Evolutionary conservation across 2,329 filamentous ascomycete genomes (phyloP), one percentile per base, ranked within the genome.

Genomic region (Colletotrichum navitas): DNA sequence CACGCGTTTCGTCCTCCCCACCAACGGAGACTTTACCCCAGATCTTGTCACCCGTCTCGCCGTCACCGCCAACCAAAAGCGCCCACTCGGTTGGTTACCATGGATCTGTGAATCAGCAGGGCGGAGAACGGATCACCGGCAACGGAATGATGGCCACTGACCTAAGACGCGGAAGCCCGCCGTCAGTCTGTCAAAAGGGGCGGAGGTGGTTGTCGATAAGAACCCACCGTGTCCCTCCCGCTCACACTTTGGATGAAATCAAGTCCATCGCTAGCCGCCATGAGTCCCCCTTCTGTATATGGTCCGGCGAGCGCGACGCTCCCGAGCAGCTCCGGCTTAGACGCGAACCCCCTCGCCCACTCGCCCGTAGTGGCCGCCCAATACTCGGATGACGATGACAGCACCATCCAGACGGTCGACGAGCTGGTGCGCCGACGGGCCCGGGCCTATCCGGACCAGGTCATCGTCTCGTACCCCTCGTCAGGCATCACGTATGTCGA

Each of bases 401-500:
- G 68, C 6, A 68, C 74, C 0, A 64, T 78, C 34, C 65, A 58
- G 24, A 78, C 77, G 0, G 74, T 79, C 18, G 77, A 79, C 56
- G 73, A 72, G 21, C 69, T 79, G 18, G 64, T 78, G 10, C 74
- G 77, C 45, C 74, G 71, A 12, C 73, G 77, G 21, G 76, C 76
- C 10, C 45, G 73, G 39, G 71, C 64, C 61, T 79, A 81, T n/a
- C 76, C 81, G 1, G 73, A 83, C 63, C 74, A 78, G 2, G 79
- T 80, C 24, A 79, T 84, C 14, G 69, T 78, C 4, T 83, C 82
- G 0, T 87, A 87, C 62, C 84, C 85, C 3, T 80, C 78, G 5
- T 79, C 78, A 1, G 83, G 83, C 7, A 80, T 82, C 41, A 76
- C 82, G 1, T 87, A 85, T 77, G 81, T 84, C 43, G 79, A 86